A percentile compares a stretch with the other conserved stretches of the same genome.
phyloP scores from a whole-genome alignment of 805 yeast genomes.

The Wickerhamiella qilinensis region DNA sequence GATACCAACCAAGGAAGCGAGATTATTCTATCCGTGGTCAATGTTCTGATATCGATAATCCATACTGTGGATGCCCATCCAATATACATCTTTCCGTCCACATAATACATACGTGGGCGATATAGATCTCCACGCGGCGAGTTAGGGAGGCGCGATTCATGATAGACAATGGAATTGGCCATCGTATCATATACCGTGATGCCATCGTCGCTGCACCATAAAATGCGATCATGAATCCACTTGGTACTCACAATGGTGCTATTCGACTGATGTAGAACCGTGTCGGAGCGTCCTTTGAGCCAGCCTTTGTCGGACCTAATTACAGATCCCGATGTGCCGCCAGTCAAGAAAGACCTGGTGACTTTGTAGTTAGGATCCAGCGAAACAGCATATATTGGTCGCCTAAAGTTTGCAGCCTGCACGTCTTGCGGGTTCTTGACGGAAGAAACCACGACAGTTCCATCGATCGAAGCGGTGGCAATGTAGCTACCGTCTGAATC shows the following conservation, averaged over 20 bases:
- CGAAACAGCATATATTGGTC: constrained; percentile 81
- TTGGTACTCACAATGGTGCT: constrained; percentile 47
- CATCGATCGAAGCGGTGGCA: constrained; percentile 88
- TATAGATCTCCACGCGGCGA: constrained; percentile 57
- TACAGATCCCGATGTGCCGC: constrained; percentile 81
- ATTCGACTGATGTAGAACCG: constrained; percentile 29
- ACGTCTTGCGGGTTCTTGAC: constrained; percentile 45
- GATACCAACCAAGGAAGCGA: constrained; percentile 32
- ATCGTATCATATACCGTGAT: constrained; percentile 48
- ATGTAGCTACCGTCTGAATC: constrained; percentile 58
- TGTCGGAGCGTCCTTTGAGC: constrained; percentile 71
- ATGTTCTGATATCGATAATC: constrained; percentile 27
- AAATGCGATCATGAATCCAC: constrained; percentile 38
- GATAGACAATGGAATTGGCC: constrained; percentile 32
- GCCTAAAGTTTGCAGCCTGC: constrained; percentile 60
- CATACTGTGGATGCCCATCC: constrained; percentile 43
- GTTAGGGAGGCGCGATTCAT: constrained; percentile 39
- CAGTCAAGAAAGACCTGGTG: constrained; percentile 57
- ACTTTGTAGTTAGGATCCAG: constrained; percentile 52
- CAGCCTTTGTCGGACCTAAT: constrained; percentile 62
- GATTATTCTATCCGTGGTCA: neutral
- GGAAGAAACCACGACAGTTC: constrained; percentile 73
- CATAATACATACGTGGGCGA: constrained; percentile 49
- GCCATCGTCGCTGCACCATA: constrained; percentile 81
- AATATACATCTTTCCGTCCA: neutral